Evolutionary conservation across 2,329 filamentous ascomycete genomes (phyloP).

Genomic region (Penicillium sclerotigenum): DNA sequence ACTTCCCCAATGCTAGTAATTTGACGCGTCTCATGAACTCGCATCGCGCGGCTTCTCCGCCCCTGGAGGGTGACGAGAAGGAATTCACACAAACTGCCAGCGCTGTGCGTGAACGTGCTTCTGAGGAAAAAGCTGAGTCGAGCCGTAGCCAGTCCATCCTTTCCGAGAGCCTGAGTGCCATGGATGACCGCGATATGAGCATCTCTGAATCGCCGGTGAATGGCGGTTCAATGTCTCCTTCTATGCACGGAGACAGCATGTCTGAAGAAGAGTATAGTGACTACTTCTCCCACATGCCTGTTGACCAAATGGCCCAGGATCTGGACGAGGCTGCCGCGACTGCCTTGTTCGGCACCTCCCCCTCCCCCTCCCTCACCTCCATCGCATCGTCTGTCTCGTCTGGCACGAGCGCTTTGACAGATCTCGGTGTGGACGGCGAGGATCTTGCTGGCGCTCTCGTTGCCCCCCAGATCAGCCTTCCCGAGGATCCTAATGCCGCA

Average conservation of each 20-base stretch:
- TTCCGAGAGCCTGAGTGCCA: slow-evolving; percentile 45
- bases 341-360: slow-evolving; percentile 42
- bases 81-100: slow-evolving; percentile 96
- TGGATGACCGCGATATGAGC: slow-evolving; percentile 29
- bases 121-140: slow-evolving; percentile 35
- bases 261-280: slow-evolving; percentile 34
- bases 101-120: slow-evolving; percentile 63
- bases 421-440: slow-evolving; percentile 31
- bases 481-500: slow-evolving; percentile 25
- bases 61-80: slow-evolving; percentile 88
- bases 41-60: slow-evolving; percentile 75
- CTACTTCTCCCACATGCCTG: slow-evolving; percentile 34
- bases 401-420: slow-evolving; percentile 37
- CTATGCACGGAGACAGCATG: slow-evolving; percentile 29
- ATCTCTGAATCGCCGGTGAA: slow-evolving; percentile 33
- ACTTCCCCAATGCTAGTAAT: slow-evolving; percentile 56
- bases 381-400: slow-evolving; percentile 43
- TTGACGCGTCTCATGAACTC: slow-evolving; percentile 60
- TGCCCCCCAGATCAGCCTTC: slow-evolving; percentile 33
- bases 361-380: slow-evolving; percentile 43
- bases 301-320: slow-evolving; percentile 28
- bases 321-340: slow-evolving; percentile 35
- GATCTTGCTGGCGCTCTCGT: slow-evolving; percentile 16
- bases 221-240: slow-evolving; percentile 31
- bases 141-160: slow-evolving; percentile 33